A percentile compares a stretch with the other conserved stretches of the same genome.
Evolutionary conservation across 352 stramenopile genomes (phyloP).

Genomic region (Elongisporangium anandrum): DNA sequence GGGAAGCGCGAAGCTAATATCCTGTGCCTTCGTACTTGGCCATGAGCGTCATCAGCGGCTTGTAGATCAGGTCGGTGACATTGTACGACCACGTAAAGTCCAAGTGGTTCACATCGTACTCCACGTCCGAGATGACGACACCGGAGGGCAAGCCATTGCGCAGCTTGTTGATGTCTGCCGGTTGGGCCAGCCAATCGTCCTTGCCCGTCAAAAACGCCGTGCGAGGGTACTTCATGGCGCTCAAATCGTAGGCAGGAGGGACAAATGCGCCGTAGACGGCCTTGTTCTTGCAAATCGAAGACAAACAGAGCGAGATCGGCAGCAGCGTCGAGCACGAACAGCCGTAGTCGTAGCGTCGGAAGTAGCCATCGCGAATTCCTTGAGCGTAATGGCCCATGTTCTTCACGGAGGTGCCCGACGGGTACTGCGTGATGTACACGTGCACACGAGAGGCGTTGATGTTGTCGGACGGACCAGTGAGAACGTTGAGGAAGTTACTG

Average conservation of each 20-base stretch:
- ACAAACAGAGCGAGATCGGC: constrained; percentile 19
- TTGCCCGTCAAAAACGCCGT: constrained; percentile 42
- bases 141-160: constrained; percentile 28
- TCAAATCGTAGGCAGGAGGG: constrained; percentile 38
- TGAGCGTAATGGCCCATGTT: constrained; percentile 52
- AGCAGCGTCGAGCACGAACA: constrained; percentile 24
- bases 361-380: constrained; percentile 38
- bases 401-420: constrained; percentile 47
- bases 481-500: constrained; percentile 22
- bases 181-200: constrained; percentile 50
- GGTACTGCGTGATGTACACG: constrained; percentile 51
- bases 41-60: constrained; percentile 48
- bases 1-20: no score
- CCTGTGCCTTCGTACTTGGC: constrained; percentile 25
- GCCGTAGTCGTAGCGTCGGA: constrained; percentile 46
- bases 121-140: constrained; percentile 46
- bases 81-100: constrained; percentile 72
- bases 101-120: constrained; percentile 51
- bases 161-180: constrained; percentile 39
- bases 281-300: constrained; percentile 37
- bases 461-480: constrained; percentile 33
- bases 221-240: constrained; percentile 41
- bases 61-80: constrained; percentile 45
- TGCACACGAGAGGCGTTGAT: constrained; percentile 39
- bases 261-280: constrained; percentile 34